phyloP scores from a whole-genome alignment of 768 basidiomycete genomes.

The Candolleomyces efflorescens region DNA sequence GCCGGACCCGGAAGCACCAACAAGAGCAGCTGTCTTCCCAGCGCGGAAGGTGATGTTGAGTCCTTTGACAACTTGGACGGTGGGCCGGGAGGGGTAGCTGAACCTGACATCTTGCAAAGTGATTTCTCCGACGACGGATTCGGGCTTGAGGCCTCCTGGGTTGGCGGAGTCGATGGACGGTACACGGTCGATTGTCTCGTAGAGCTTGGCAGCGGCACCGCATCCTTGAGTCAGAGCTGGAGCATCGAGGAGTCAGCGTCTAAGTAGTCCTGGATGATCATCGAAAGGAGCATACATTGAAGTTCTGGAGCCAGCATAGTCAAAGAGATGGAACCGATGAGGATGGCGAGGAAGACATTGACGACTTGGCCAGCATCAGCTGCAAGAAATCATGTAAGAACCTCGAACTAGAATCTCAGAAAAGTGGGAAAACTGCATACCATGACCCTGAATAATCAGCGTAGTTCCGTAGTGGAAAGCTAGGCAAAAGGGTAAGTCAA shows the following conservation, averaged over 20 bases:
- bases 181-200: conserved; percentile 70
- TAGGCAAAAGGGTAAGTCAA: no score
- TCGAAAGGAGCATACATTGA: conserved; percentile 27
- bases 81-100: conserved; percentile 14
- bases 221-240: conserved; percentile 55
- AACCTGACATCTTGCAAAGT: conserved; percentile 32
- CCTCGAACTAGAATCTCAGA: neutral
- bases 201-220: conserved; percentile 77
- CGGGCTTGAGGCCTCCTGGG: conserved; percentile 55
- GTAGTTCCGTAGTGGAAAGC: conserved; percentile 56
- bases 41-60: conserved; percentile 12
- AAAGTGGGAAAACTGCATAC: conserved; percentile 26
- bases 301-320: conserved; percentile 73
- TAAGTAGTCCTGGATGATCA: no score
- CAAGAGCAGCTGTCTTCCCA: conserved; percentile 72
- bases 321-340: conserved; percentile 81
- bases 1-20: conserved; percentile 80
- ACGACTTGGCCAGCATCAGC: conserved; percentile 63
- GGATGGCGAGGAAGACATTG: conserved; percentile 69
- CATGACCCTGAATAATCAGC: conserved; percentile 51
- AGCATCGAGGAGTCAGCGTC: no score
- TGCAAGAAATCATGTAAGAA: conserved; percentile 15
- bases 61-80: conserved; percentile 11
- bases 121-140: conserved; percentile 58
- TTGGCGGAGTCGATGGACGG: conserved; percentile 73